Conservation (phyloP, 2,329 filamentous ascomycete genomes). For the Trichophyton mentagrophytes region DNA sequence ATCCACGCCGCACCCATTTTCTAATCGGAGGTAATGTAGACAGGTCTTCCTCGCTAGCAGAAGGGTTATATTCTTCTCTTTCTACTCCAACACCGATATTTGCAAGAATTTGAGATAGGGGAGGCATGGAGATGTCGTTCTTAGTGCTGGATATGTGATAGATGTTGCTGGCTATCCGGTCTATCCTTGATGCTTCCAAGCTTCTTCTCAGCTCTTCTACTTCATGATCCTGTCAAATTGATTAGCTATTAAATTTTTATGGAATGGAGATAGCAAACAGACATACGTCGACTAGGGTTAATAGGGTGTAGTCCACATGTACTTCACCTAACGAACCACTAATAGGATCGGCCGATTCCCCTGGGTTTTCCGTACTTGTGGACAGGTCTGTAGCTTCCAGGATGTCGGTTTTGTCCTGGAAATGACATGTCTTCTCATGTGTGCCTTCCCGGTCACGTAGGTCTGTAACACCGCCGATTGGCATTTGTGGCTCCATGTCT, state of each 20-base stretch:
- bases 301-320: slow-evolving; percentile 34
- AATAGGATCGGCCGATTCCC: slow-evolving; percentile 18
- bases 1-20: neutral
- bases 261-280: neutral
- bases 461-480: neutral
- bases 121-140: neutral
- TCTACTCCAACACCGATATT: neutral
- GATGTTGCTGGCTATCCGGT: slow-evolving; percentile 20
- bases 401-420: slow-evolving; percentile 7
- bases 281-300: slow-evolving; percentile 42
- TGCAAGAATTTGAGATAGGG: neutral
- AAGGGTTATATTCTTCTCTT: neutral
- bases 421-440: slow-evolving; percentile 17
- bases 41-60: neutral
- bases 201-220: slow-evolving; percentile 43
- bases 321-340: slow-evolving; percentile 16
- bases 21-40: neutral
- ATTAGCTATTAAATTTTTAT: slow-evolving; percentile 4
- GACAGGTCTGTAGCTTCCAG: neutral
- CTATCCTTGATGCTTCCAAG: slow-evolving; percentile 42
- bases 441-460: neutral
- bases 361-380: slow-evolving; percentile 7
- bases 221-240: slow-evolving; percentile 27
- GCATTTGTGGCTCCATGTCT: neutral
- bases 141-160: neutral